Conservation (phyloP, 2,329 filamentous ascomycete genomes). For the Colletotrichum plurivorum region DNA sequence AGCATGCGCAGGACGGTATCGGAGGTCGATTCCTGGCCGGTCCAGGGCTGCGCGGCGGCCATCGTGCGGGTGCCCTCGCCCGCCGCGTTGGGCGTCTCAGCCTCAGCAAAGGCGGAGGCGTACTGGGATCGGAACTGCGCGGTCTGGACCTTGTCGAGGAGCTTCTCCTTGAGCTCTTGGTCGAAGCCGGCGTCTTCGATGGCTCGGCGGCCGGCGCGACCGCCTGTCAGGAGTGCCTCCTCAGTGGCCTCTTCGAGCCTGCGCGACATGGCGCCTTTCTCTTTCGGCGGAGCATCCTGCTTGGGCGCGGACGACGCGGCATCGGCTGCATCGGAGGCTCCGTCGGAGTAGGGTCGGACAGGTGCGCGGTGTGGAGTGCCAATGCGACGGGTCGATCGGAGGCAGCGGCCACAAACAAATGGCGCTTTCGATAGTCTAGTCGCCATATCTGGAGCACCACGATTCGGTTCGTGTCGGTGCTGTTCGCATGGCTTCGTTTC, state of each 20-base stretch:
- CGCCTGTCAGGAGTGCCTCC: slow-evolving; percentile 71
- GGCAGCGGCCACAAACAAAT: slow-evolving; percentile 13
- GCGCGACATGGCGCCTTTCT: slow-evolving; percentile 65
- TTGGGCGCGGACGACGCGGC: background rate
- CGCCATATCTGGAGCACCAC: slow-evolving; percentile 30
- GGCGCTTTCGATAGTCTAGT: slow-evolving; percentile 17
- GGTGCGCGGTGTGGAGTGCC: background rate
- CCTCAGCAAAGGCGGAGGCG: slow-evolving; percentile 62
- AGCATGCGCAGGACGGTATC: slow-evolving; percentile 90
- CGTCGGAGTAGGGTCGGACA: slow-evolving; percentile 31
- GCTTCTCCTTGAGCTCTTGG: slow-evolving; percentile 71
- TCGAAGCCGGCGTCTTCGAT: slow-evolving; percentile 75
- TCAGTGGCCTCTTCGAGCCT: slow-evolving; percentile 75
- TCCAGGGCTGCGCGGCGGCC: slow-evolving; percentile 81
- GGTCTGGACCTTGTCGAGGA: slow-evolving; percentile 70
- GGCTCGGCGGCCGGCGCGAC: slow-evolving; percentile 70
- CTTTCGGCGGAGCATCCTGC: slow-evolving; percentile 5
- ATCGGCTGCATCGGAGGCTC: slow-evolving; percentile 21
- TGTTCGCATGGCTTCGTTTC: slow-evolving; percentile 6
- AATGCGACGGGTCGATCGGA: background rate
- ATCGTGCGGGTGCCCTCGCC: slow-evolving; percentile 78
- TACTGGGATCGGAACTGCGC: slow-evolving; percentile 68
- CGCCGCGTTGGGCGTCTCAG: slow-evolving; percentile 67
- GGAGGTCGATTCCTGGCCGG: slow-evolving; percentile 79
- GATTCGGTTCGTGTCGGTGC: background rate